Evolutionary conservation across 2,329 filamentous ascomycete species (phyloP), one percentile per base, ranked within the genome.

Genomic region (Xylaria sp.): DNA sequence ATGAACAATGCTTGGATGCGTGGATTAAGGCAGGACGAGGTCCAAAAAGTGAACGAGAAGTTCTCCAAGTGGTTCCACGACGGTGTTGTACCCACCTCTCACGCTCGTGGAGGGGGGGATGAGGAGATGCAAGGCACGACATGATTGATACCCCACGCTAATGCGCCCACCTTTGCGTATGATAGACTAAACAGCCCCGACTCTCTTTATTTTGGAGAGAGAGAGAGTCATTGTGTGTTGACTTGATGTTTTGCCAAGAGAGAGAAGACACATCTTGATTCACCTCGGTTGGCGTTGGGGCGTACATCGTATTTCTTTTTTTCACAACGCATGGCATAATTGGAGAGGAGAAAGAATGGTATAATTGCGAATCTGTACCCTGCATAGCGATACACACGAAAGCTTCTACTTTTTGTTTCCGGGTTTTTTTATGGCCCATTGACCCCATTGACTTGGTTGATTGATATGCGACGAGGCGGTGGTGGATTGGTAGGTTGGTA

Each of bases 1-100:
- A 91, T 91, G 82, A 92, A 94, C 85, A 90, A 91, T 69, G 88
- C 92, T 71, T 95, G 94, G 81, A 85, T 97, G 80, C 89, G 93
- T 81, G 92, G 93, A 64, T 84, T 93, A 81, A 92, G 91, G 79
- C 92, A 93, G 81, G 92, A 92, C 73, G 88, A 91, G 75, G 90
- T 92, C n/a, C 85, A 91, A 77, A 88, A 91, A 80, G 89, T 89
- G 73, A 94, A 94, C 82, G 88, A 90, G 76, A 87, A 87, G 66
- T 89, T 86, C 74, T 81, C 84, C 72, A 83, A 81, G 68, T 89
- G 87, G 85, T 80, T 84, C 74, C 82, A 84, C 54, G 85, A 88
- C 32, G 86, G 85, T 15, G 71, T 83, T 48, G 73, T 78, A 28
- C 83, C 83, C 3, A 77, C 78, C 23, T 75, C 76, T 61, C 78